A percentile compares a stretch with the other conserved stretches of the same genome.
Evolutionary conservation across 371 early-diverging fungal species (phyloP).

Genomic region (Saksenaea oblongispora): DNA sequence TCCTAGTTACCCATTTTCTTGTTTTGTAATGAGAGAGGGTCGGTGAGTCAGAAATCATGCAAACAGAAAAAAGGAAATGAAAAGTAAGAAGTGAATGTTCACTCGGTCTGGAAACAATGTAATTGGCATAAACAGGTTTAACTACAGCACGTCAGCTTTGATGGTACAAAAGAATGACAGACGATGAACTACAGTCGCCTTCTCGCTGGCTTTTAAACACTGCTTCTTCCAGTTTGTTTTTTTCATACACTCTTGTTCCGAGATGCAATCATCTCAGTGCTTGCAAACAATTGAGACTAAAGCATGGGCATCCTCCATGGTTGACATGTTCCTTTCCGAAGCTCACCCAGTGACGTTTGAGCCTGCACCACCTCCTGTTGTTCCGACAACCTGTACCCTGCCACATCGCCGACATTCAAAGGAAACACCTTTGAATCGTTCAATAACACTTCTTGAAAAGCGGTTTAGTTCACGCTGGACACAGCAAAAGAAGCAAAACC

Average conservation of each 20-base stretch:
- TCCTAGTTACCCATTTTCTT: background rate
- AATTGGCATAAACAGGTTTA: too few species aligned
- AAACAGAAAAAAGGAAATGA: background rate
- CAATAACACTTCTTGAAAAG: background rate
- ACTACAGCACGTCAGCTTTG: too few species aligned
- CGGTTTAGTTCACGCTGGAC: background rate
- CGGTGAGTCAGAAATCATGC: background rate
- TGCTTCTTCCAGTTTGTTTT: background rate
- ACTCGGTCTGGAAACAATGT: too few species aligned
- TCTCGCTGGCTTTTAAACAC: background rate
- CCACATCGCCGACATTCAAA: conserved; percentile 1
- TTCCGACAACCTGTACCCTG: background rate
- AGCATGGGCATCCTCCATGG: background rate
- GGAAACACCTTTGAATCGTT: background rate
- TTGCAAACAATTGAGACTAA: background rate
- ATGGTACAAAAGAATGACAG: too few species aligned
- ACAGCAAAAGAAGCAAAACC: background rate
- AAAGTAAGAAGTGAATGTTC: background rate
- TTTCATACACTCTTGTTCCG: background rate
- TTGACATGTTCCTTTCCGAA: background rate
- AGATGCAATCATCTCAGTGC: background rate
- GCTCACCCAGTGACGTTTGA: background rate
- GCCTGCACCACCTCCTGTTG: background rate
- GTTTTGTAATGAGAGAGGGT: background rate
- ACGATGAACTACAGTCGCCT: too few species aligned